Conservation (phyloP, 1,284 basidiomycete genomes). For the Rhodotorula sp. region DNA sequence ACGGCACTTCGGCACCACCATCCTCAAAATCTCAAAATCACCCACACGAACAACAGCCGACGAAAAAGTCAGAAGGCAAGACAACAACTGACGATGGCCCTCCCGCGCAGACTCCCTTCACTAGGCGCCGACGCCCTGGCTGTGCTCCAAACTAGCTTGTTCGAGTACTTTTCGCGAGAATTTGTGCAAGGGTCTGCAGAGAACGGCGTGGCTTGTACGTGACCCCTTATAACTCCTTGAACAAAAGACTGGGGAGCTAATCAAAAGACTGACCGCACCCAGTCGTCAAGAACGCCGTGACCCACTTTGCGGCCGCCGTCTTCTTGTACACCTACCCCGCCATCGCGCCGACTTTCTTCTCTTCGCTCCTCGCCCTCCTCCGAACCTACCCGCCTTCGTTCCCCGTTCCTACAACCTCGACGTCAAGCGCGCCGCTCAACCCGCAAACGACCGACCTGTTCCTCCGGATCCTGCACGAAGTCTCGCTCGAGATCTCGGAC, state of each 20-base stretch:
- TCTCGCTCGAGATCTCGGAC: constrained; percentile 88
- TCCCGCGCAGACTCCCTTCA: constrained; percentile 60
- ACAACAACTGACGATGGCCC: constrained; percentile 8
- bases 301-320: constrained; percentile 91
- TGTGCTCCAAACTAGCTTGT: constrained; percentile 63
- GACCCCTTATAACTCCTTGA: not conserved
- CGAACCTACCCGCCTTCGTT: constrained; percentile 56
- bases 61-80: not conserved
- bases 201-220: constrained; percentile 59
- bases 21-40: not conserved
- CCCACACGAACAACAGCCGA: not conserved
- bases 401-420: constrained; percentile 38
- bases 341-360: constrained; percentile 78
- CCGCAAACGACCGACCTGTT: constrained; percentile 78
- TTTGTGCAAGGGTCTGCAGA: constrained; percentile 74
- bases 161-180: constrained; percentile 74
- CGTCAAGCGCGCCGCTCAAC: constrained; percentile 57
- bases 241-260: not conserved
- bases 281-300: constrained; percentile 90
- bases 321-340: constrained; percentile 85
- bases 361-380: constrained; percentile 72
- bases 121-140: constrained; percentile 67
- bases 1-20: not conserved
- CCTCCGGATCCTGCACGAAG: constrained; percentile 83
- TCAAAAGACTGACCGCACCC: constrained; percentile 51